Base-by-base conservation (phyloP, 2,329 filamentous ascomycete species). In the Cercospora sp. region DNA sequence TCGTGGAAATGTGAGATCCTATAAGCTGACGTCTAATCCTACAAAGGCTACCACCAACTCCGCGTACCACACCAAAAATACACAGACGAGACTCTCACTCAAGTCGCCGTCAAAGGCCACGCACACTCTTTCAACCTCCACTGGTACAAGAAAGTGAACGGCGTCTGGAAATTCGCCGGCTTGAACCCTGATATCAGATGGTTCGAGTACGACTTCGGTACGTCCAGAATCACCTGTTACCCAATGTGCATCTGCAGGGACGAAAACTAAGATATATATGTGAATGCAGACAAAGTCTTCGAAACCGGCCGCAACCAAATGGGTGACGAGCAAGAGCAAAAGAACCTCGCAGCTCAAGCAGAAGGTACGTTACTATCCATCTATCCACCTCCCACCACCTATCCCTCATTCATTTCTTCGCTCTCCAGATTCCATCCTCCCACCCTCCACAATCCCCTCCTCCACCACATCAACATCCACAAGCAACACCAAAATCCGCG, bases 1-100 rank as follows among this genome's bases (percentile, higher is more conserved):
- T n/a, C n/a, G n/a, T n/a, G n/a, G n/a, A n/a, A n/a, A n/a, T n/a
- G n/a, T n/a, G n/a, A 26, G 34, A 49, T 13, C 34, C 10, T 24
- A 5, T 37, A 5, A 21, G 84, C 37, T 49, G 32, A 32, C 12
- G 7, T 12, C 5, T 2, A 5, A n/a, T 12, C 3, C 55, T 16
- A 28, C 24, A 12, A 24, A 53, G 21, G 85, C 66, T 83, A 82
- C 76, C 86, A 88, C 75, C 86, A 88, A 79, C 81, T 88, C 71
- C 85, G 86, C 32, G 86, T 87, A 55, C 85, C 86, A 16, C 86
- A 88, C 74, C 85, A 87, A 77, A 81, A 80, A 71, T 87, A 87
- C 78, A 83, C 78, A 13, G 85, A 86, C 72, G 81, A 79, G 66
- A 79, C 77, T 16, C 73, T 80, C 63, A 80, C 75, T n/a, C 78